Conservation (phyloP, 345 rosid genomes). For the Leavenworthia alabamica region DNA sequence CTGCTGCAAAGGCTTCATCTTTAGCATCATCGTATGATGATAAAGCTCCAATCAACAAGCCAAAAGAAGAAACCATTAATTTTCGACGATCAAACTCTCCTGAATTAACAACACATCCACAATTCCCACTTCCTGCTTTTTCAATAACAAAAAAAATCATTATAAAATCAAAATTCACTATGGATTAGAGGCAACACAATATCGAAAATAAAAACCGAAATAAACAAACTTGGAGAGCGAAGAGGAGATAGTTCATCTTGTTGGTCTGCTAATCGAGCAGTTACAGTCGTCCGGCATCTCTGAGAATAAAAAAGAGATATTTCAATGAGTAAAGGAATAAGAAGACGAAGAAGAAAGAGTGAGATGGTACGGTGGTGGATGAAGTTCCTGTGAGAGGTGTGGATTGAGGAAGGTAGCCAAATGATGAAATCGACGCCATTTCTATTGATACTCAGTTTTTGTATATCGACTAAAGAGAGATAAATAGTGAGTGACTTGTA, state of each 20-base stretch:
- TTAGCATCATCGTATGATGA: conserved; percentile 17
- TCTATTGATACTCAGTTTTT: background rate
- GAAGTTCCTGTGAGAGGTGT: conserved; percentile 23
- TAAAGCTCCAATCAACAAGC: conserved; percentile 37
- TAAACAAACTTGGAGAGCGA: conserved; percentile 24
- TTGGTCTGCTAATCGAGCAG: conserved; percentile 26
- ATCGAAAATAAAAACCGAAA: background rate
- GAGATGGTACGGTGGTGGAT: conserved; percentile 2
- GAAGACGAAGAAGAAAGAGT: background rate
- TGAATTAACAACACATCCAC: background rate
- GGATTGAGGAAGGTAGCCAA: conserved; percentile 26
- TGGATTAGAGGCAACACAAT: background rate
- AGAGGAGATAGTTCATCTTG: conserved; percentile 8
- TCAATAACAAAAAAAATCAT: background rate
- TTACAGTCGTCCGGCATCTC: conserved; percentile 31
- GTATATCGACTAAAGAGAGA: background rate
- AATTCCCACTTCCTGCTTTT: conserved; percentile 32
- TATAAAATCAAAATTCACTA: background rate
- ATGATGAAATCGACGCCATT: conserved; percentile 64
- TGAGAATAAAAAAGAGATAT: conserved; percentile 19
- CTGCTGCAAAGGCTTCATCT: conserved; percentile 37
- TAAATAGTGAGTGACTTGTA: conserved; percentile 18
- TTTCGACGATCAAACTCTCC: conserved; percentile 49
- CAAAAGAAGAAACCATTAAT: conserved; percentile 41
- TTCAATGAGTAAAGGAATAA: background rate